Conservation (phyloP, 2,329 filamentous ascomycete genomes). For the Diaporthe ilicicola region DNA sequence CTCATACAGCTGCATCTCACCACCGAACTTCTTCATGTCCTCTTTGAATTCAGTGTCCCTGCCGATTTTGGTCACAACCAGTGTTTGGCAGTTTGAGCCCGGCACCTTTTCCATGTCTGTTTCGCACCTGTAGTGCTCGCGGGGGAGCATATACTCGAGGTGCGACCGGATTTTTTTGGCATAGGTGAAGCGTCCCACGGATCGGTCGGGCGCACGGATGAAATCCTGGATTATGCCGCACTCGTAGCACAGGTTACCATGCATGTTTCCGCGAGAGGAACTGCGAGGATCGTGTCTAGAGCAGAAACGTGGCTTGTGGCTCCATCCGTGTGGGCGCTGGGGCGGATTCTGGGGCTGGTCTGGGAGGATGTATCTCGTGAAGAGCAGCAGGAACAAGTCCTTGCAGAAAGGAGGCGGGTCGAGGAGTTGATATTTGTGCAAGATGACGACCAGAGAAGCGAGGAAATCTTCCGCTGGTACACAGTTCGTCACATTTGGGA, state of each 20-base stretch:
- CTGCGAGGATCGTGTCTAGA: neutral
- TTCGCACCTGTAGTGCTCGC: neutral
- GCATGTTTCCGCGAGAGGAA: neutral
- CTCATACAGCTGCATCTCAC: neutral
- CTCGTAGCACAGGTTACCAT: neutral
- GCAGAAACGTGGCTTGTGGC: conserved; percentile 2
- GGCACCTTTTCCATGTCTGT: neutral
- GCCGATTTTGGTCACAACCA: conserved; percentile 1
- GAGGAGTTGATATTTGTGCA: neutral
- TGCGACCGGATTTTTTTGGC: neutral
- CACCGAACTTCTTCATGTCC: neutral
- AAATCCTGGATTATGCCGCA: neutral
- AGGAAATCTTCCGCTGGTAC: neutral
- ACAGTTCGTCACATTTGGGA: neutral
- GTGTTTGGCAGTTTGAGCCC: neutral
- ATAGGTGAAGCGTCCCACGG: neutral
- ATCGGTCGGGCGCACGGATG: neutral
- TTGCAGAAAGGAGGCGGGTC: neutral
- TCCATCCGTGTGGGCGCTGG: neutral
- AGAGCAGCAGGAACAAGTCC: neutral
- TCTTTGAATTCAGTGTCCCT: neutral
- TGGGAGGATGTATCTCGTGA: neutral
- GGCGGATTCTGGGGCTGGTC: neutral
- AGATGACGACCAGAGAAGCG: neutral
- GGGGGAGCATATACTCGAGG: neutral